Evolutionary conservation across 73 alveolate genomes (phyloP), one percentile per base, ranked within the genome.

Genomic region (Paramecium pentaurelia): DNA sequence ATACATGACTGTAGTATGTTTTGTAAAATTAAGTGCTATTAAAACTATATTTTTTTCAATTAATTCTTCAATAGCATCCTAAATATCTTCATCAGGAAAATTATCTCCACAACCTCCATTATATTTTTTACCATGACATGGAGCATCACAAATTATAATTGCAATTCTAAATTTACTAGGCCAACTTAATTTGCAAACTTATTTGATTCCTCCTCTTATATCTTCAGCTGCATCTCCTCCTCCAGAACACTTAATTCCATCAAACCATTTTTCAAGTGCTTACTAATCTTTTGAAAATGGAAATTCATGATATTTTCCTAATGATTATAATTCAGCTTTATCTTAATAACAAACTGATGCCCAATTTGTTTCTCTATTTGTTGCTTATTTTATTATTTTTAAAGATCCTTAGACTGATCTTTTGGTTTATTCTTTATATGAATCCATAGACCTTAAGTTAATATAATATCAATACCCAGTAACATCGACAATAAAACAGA

Each of bases 161-260:
- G 75, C 91, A 7, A 80, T 12, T 49, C 32, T 80, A 47, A 80
- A 80, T 14, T 6, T 30, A 28, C 45, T 80, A 6, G 47, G 47
- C 91, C 91, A 80, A 22, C 4, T 37, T 44, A 42, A 18, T 25
- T 80, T 10, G 49, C 77, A 42, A 27, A 27, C 45, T 7, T 80
- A 45, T 47, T 49, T 40, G 0, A 80, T 32, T 20, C 44, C 91
- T 44, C 71, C 71, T 44, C 49, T 27, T 44, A 80, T 27, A 47
- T 80, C 91, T 80, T 80, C 91, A 0, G 91, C 91, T 27, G 47
- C 18, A 49, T 80, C 91, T 3, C 49, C 75, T 27, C 91, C 91
- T 18, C 75, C 75, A 12, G 18, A 11, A n/a, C 71, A 40, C 2
- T 80, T 80, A 0, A 38, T 36, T 0, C 14, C 14, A 38, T 75